Evolutionary conservation across 1,139 yeast genomes (phyloP), one percentile per base, ranked within the genome.

Genomic region (Candida gigantensis): DNA sequence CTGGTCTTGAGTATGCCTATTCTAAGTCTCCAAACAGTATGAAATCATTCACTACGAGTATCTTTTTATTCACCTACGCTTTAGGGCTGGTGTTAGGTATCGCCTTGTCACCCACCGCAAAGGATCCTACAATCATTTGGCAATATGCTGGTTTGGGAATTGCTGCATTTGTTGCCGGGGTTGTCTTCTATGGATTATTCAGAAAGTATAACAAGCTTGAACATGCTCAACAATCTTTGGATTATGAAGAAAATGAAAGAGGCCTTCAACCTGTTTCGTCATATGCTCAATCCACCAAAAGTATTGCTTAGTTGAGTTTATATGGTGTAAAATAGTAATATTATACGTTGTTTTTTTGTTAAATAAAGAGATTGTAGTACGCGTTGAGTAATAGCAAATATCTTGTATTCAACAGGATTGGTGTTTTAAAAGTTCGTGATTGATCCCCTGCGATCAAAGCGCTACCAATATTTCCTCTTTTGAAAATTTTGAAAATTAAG

Each of bases 11-110:
- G 58, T 79, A 78, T 47, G 85, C 86, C n/a, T 80, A 77, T 65
- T 78, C 84, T 38, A 78, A 79, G 62, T 84, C 86, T 6, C 86
- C 86, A 27, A 62, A 68, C 24, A 60, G 65, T 39, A 79, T 79
- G 85, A 79, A 79, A 57, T 73, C 84, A 7, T 76, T 80, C 56
- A 74, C 81, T 51, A 80, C 79, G 73, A 69, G 84, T 9, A 50
- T 80, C 32, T 80, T 74, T 62, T 65, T 80, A 55, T 57, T 79
- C 38, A 79, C 81, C 31, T 76, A 70, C 49, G 86, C 86, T n/a
- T 46, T 75, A 41, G 89, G 89, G 49, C 70, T 87, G 18, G 85
- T 87, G 18, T 54, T 83, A 30, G 88, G 88, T 53, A 79, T 80
- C 58, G 86, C 87, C 6, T 64, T 83, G 42, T 76, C 85, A 16